Base-by-base conservation (phyloP, 352 stramenopile species). In the Aphanomyces invadans region DNA sequence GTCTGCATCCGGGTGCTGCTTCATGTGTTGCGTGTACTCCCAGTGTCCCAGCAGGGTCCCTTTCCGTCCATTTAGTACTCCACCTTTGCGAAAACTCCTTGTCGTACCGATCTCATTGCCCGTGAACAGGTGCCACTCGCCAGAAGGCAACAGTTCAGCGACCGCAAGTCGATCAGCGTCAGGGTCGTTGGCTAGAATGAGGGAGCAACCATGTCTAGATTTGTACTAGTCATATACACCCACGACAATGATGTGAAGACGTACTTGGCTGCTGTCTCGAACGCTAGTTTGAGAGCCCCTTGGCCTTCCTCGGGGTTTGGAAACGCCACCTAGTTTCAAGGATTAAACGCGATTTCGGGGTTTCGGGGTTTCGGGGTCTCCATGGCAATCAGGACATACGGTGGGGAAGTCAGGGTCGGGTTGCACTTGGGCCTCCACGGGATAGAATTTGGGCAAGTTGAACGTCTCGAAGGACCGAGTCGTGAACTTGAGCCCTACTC, bases 241-340 rank as follows among this genome's bases (percentile, higher is more conserved):
- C n/a, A n/a, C n/a, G n/a, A 1, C 26, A 38, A 53, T 1, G 26
- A 62, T 11, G 1, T 76, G 46, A 80, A 77, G 71, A 73, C 78
- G 38, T 74, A 75, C 45, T 84, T 73, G 25, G 90, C 76, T 2
- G 96, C 92, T 65, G 89, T 91, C 33, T 86, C 74, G 72, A 98
- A 98, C 29, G 96, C 87, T 49, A 97, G 70, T 69, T 97, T 75
- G 15, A 99, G 72, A n/a, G 95, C 95, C n/a, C 96, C 96, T 65
- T 98, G 97, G 49, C 88, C 88, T 74, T 99, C 97, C 75, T 99
- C 96, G 4, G 96, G 97, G 80, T 99, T 99, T 0, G 96, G 97
- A 74, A 99, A 99, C 32, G 86, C 74, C 26, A 99, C 88, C 29
- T 63, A 23, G 19, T n/a, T n/a, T n/a, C n/a, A n/a, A n/a, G n/a